Evolutionary conservation across 169 alveolate species (phyloP).

Genomic region (Plasmodium reichenowi): DNA sequence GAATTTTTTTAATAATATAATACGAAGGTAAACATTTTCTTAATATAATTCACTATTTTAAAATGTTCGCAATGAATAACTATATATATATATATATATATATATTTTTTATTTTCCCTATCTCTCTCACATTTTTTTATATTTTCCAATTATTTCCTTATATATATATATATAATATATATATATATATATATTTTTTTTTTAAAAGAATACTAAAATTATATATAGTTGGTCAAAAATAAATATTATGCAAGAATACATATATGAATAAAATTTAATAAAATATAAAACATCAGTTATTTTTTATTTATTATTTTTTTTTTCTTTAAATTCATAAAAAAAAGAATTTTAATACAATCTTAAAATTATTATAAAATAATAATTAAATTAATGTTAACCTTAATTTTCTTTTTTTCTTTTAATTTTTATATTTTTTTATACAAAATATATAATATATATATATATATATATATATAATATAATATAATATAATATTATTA

Average conservation of each 20-base stretch:
- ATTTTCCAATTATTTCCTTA: neutral
- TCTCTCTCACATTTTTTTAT: neutral
- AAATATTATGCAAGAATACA: neutral
- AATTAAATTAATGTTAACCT: constrained; percentile 1
- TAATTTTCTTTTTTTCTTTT: neutral
- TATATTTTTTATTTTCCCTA: too few relatives aligned
- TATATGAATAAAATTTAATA: neutral
- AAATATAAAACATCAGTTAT: neutral
- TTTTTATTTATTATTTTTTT: neutral
- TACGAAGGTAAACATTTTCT: neutral
- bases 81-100: too few relatives aligned
- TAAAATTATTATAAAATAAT: neutral
- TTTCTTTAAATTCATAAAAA: neutral
- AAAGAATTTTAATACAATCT: neutral
- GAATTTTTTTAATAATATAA: neutral
- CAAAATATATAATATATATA: too few relatives aligned
- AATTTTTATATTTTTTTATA: too few relatives aligned
- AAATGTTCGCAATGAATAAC: too few relatives aligned
- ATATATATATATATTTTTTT: neutral
- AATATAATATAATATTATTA: too few relatives aligned
- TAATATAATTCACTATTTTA: too few relatives aligned
- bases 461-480: too few relatives aligned
- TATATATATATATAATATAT: neutral
- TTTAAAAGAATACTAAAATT: constrained; percentile 5
- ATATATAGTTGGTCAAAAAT: constrained; percentile 1